Evolutionary conservation across 371 early-diverging fungal genomes (phyloP), one percentile per base, ranked within the genome.

Genomic region (Fennellomyces sp.): DNA sequence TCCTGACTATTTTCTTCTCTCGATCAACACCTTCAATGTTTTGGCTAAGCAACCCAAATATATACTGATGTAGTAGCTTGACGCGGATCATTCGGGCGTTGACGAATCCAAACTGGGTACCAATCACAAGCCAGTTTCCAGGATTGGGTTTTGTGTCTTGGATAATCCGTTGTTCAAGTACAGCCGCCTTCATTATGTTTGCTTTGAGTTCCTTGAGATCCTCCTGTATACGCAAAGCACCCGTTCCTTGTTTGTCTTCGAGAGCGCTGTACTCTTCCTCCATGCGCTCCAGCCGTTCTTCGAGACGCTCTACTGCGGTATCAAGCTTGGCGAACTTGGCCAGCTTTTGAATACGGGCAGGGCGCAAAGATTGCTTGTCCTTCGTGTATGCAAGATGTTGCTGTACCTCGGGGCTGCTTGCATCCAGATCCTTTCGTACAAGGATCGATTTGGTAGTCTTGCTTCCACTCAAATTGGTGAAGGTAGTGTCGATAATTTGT

Each of bases 61-160:
- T 17, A 59, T 70, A 67, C 29, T 79, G 68, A 45, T 84, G 79
- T 2, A 86, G n/a, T 0, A 61, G 21, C 38, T 72, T 70, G 26
- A 68, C 57, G 6, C 85, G 74, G 8, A 68, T 26, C 73, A 83
- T 69, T 21, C 64, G 63, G 0, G 85, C 63, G 35, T 25, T 26
- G n/a, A 83, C 60, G 38, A 60, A 87, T 0, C 85, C 85, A 59
- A 63, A 82, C 21, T 80, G 71, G 4, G 69, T 23, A 8, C 75
- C 79, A 51, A 59, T 64, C 15, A 65, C 56, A 39, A 66, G 30
- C 80, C 76, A 76, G 45, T 63, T 61, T 17, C 66, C 56, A 6
- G 30, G 2, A 1, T 26, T 21, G 1, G 17, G 17, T 17, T 17
- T 19, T 26, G 5, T 49, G 17, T 35, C 45, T 11, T n/a, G 23